Evolutionary conservation across 2,329 filamentous ascomycete genomes (phyloP), one percentile per base, ranked within the genome.

Genomic region (Penicillium corylophilum): DNA sequence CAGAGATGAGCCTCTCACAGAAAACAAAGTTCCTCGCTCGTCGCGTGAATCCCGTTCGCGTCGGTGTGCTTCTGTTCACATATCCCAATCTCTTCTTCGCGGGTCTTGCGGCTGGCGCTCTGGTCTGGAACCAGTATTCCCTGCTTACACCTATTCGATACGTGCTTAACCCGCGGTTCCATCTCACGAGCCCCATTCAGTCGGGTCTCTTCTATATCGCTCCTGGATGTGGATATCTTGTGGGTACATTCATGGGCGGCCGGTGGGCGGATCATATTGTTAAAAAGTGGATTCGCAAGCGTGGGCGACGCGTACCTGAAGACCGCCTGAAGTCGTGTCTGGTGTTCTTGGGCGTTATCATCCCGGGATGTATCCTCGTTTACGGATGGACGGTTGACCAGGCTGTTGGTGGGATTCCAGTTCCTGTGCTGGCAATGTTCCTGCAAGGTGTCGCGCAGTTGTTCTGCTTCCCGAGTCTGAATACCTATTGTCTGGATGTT

Each of bases 401-500:
- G 55, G 65, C 69, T 8, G 75, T 79, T 1, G 82, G 82, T 2
- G 82, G 81, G 0, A 74, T 85, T 2, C 73, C 81, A 0, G 63
- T 76, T 4, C 88, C 87, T 0, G 85, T 90, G 2, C 77, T 90
- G 7, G 82, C 83, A 61, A 85, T 92, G 77, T 91, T 91, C 65
- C 53, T 87, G 2, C 87, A 91, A 64, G 88, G 88, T 1, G 78
- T 90, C 0, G 86, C 83, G 0, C 87, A 91, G 68, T 74, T 91
- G 5, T 88, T 90, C 64, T 88, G 86, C 61, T 91, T 90, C 63
- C 87, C 87, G 0, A 83, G 81, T 43, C 68, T 92, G 55, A 91
- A 92, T 67, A 89, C 88, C 0, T 92, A 94, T 71, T 92, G 88
- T 66, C 72, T 94, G 36, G 89, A 94, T 67, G 88, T 93, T 12